These are phyloP conservation scores for Phytophthora palmivora DNA, from an alignment of 352 stramenopile genomes.

Conservation along the genomic window DNA sequence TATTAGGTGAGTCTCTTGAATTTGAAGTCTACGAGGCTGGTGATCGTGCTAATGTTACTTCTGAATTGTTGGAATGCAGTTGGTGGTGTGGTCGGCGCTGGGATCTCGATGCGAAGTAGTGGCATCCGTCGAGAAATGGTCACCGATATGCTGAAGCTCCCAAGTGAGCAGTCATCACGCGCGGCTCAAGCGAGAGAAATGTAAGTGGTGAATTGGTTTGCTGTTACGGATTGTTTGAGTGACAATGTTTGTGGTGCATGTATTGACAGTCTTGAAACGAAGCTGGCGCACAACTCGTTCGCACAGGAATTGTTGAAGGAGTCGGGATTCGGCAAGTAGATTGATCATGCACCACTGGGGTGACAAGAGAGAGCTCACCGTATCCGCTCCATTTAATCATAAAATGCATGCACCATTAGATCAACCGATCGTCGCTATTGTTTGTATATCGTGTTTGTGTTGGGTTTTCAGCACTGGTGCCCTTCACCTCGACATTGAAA, in stretches of 20 bases:
- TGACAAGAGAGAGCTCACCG: too few relatives aligned
- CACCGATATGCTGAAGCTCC: conserved; percentile 16
- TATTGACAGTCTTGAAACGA: conserved; percentile 8
- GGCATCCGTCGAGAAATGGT: conserved; percentile 13
- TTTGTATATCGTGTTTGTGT: too few relatives aligned
- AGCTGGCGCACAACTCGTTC: conserved; percentile 22
- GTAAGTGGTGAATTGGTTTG: conserved; percentile 8
- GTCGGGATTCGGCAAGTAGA: neutral
- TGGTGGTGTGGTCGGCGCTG: conserved; percentile 12
- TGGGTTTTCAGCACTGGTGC: conserved; percentile 28
- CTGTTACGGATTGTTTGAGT: neutral
- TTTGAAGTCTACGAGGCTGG: neutral
- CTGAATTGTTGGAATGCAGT: conserved; percentile 1
- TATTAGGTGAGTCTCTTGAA: conserved; percentile 20
- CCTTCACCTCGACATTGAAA: conserved; percentile 75
- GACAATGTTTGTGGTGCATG: neutral
- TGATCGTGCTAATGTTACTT: neutral
- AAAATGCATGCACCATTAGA: too few relatives aligned
- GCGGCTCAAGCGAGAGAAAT: conserved; percentile 25
- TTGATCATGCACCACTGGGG: too few relatives aligned
- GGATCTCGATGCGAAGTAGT: conserved; percentile 6
- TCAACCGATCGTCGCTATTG: too few relatives aligned
- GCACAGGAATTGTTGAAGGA: conserved; percentile 13
- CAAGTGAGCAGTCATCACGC: conserved; percentile 12
- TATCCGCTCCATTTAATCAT: too few relatives aligned